Evolutionary conservation across 2,329 filamentous ascomycete species (phyloP).

Genomic region (Pseudopithomyces chartarum): DNA sequence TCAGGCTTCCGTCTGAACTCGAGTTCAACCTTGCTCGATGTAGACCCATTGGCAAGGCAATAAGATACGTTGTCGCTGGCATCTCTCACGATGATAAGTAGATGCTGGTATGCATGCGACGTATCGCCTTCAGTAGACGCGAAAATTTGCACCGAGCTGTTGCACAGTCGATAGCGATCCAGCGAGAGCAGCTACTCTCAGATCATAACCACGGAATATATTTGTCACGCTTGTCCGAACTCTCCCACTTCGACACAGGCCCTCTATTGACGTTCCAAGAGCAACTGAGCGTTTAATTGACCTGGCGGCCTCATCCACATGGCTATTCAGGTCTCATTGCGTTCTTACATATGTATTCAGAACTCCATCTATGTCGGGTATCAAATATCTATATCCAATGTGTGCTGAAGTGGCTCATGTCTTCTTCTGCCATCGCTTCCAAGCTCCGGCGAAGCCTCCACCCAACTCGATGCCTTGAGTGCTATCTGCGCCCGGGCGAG

Average conservation of each 20-base stretch:
- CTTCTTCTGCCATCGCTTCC: conserved; percentile 15
- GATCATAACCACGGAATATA: conserved; percentile 32
- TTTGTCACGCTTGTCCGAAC: conserved; percentile 48
- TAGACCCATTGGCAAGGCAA: neutral
- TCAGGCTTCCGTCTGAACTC: neutral
- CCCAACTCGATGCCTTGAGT: neutral
- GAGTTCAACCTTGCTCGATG: neutral
- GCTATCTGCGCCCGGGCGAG: neutral
- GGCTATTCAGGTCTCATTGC: conserved; percentile 46
- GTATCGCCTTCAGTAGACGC: neutral
- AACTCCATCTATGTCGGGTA: neutral
- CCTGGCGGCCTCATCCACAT: conserved; percentile 37
- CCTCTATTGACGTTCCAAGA: conserved; percentile 49
- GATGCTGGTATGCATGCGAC: neutral
- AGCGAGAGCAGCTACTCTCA: neutral
- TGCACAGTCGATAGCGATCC: neutral
- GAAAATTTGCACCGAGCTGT: neutral
- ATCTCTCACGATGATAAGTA: neutral
- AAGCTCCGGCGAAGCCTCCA: conserved; percentile 10
- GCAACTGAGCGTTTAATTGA: conserved; percentile 45
- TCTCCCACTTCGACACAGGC: conserved; percentile 44
- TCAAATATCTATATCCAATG: neutral
- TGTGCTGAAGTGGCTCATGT: neutral
- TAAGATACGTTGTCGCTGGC: neutral
- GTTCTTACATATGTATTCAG: conserved; percentile 32